These are phyloP conservation scores for Eucalyptus globulus DNA, from an alignment of 345 rosid genomes.

Conservation along the genomic window DNA sequence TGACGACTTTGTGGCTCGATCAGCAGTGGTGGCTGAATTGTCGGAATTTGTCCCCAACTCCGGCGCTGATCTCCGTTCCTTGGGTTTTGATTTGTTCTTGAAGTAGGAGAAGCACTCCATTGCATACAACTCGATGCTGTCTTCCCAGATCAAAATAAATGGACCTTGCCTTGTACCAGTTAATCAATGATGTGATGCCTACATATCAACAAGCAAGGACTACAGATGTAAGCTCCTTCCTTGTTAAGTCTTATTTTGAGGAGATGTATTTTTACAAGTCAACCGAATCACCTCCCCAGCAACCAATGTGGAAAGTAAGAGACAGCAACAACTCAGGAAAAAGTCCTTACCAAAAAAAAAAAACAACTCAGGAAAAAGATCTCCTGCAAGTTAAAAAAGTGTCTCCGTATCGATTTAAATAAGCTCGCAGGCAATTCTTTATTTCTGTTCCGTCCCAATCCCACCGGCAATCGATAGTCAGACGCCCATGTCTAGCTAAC, in stretches of 20 bases:
- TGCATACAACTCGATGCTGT: not conserved
- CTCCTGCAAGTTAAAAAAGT: not conserved
- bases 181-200: not conserved
- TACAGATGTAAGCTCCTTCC: not conserved
- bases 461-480: not conserved
- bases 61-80: slow-evolving; percentile 36
- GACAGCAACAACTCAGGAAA: not conserved
- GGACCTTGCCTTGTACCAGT: not conserved
- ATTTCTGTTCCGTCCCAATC: not conserved
- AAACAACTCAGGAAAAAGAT: not conserved
- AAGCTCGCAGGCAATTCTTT: not conserved
- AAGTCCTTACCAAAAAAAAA: not conserved
- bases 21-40: slow-evolving; percentile 1
- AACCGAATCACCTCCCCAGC: not conserved
- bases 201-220: not conserved
- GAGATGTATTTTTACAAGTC: not conserved
- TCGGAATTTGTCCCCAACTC: slow-evolving; percentile 15
- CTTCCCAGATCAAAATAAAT: not conserved
- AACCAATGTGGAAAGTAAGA: not conserved
- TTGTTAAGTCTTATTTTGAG: not conserved
- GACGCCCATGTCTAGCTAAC: not conserved
- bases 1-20: slow-evolving; percentile 23
- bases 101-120: slow-evolving; percentile 52
- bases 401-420: not conserved
- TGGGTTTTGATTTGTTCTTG: slow-evolving; percentile 26